Evolutionary conservation across 2,329 filamentous ascomycete species (phyloP), one percentile per base, ranked within the genome.

Genomic region (Gaeumannomyces sp.): DNA sequence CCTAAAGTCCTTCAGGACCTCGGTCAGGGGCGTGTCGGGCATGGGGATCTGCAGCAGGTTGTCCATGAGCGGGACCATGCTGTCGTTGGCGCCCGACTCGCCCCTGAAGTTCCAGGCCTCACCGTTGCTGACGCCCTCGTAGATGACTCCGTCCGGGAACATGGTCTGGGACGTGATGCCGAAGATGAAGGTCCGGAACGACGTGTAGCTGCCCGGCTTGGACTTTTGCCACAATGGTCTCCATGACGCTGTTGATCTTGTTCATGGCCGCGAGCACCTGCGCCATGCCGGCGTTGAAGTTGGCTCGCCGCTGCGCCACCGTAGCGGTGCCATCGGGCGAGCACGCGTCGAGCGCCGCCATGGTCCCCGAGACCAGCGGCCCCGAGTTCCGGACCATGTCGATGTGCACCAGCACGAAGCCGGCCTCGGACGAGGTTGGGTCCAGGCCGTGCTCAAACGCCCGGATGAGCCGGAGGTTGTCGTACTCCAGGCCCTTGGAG

Each of bases 151-250:
- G 68, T 93, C 81, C 11, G 93, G 93, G 77, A 97, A 97, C 93
- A 97, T 97, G 72, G 87, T 89, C 77, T 97, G 93, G 61, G 86
- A 90, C 1, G 92, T 96, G 77, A 97, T 97, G 71, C 94, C 94
- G 73, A 97, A 97, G 79, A 97, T 97, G 81, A 97, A 97, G 14
- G 94, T 96, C 57, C 93, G 90, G 85, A 97, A 97, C 70, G 86
- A 89, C 66, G 90, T 92, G 79, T 97, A 97, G 69, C 92, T 86
- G 25, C 84, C 83, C 2, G 93, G 93, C 71, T 91, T 90, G 65
- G 91, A 95, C 76, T 93, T 69, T 66, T 83, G 84, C 94, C 93
- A 97, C 94, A n/a, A 98, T 98, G 29, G 80, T 84, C 74, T 95
- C 92, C 92, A 96, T 96, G 67, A 89, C 88, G 38, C 77, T 79